Base-by-base conservation (phyloP, 768 basidiomycete genomes). In the Fomitopsis serialis region DNA sequence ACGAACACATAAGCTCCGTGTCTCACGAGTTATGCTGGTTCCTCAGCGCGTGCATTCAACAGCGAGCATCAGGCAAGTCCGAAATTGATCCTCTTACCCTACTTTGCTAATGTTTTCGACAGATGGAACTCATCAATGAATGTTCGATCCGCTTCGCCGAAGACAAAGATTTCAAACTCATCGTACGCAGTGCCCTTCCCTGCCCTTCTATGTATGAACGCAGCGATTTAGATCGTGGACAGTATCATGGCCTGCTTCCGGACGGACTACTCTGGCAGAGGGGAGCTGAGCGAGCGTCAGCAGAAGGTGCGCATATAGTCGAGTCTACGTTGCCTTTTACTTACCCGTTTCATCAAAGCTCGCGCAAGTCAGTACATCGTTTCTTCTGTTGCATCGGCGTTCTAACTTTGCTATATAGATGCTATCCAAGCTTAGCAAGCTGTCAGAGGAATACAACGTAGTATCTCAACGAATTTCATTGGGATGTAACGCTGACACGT, bases 211-310 rank as follows among this genome's bases (percentile, higher is more conserved):
- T 36, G 23, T 45, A 48, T 22, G 12, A n/a, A 32, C 11, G 45
- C 34, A 10, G 29, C 11, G 3, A 13, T 44, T 5, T 63, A 96
- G 87, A 93, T 98, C 54, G 81, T 98, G 34, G 96, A 98, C 66
- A 94, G 91, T 61, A 95, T 98, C 56, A 96, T 98, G 92, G 96
- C 95, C 25, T 78, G 96, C 6, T 98, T 98, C 68, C 83, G 93
- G 19, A 90, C 93, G 42, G 95, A 98, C 69, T 98, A 76, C 67
- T 91, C 90, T 3, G 95, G 95, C 21, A 76, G 95, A 74, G 96
- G 95, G 27, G 96, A 97, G 67, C 71, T 97, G 37, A 94, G 92
- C 60, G 93, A 95, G 72, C 78, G 94, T 48, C 94, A 95, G 65
- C 95, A 98, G 66, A 93, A 93, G 74, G 89, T 84, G 46, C 9